Evolutionary conservation across 1,139 yeast genomes (phyloP), one percentile per base, ranked within the genome.

Genomic region (Lodderomyces theae): DNA sequence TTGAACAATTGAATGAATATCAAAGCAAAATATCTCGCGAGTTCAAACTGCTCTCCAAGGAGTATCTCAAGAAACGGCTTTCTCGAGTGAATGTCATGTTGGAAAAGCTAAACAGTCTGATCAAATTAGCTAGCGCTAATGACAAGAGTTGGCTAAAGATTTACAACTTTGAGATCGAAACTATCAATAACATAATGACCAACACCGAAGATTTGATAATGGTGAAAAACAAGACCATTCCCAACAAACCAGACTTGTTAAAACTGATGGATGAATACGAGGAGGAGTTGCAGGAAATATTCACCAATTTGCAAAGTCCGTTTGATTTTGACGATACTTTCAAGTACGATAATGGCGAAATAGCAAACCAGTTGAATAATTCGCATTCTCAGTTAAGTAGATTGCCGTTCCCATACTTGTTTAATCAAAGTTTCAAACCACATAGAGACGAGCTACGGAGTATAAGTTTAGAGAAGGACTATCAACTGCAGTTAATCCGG

Each of bases 131-230:
- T 15, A 53, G 47, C 13, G 59, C 61, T 7, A 62, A 63, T 43
- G 72, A 68, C 26, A 55, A 57, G 37, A 53, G 55, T 25, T 72
- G 77, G 77, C 47, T 52, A 19, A 58, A 61, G 37, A 55, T 65
- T 8, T 66, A 55, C 48, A 53, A 51, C 28, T 61, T 57, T 42
- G 74, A 69, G 48, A 50, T 61, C n/a, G 67, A 63, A 33, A 57
- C 66, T 22, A 63, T 71, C 28, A 57, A 61, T 34, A 54, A 52
- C 33, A 58, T 70, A 32, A 61, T 57, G 44, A 57, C 58, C 39
- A 61, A 60, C 40, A 58, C 64, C n/a, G 76, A 70, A 47, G 62
- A 61, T 42, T 45, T 57, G 23, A 53, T 62, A 10, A 47, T 63
- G 47, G 35, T 46, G 35, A 45, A 44, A 11, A 46, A 49, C 19